These are phyloP conservation scores for Davidsoniella eucalypti DNA, from an alignment of 2,329 filamentous ascomycete genomes.

Conservation along the genomic window DNA sequence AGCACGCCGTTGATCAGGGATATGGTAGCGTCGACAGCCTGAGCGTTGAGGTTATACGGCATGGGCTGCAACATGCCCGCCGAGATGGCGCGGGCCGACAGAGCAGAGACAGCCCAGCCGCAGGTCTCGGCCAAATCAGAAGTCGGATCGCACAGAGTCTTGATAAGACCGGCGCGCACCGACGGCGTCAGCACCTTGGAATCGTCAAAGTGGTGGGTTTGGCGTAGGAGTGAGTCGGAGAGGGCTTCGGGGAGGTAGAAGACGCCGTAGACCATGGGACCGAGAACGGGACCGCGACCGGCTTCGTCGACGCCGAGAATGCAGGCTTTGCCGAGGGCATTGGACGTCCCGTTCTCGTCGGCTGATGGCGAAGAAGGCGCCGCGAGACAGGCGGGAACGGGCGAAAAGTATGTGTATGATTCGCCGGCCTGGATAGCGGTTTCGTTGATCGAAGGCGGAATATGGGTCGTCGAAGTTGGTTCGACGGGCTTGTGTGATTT, in stretches of 20 bases:
- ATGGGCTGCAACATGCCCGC: slow-evolving; percentile 57
- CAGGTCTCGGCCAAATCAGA: slow-evolving; percentile 36
- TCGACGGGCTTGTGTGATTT: not conserved
- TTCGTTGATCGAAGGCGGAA: slow-evolving; percentile 52
- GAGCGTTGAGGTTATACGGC: slow-evolving; percentile 82
- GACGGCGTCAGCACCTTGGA: slow-evolving; percentile 75
- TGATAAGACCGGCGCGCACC: slow-evolving; percentile 58
- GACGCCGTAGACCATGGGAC: slow-evolving; percentile 56
- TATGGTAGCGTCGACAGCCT: slow-evolving; percentile 85
- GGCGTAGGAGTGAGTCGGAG: slow-evolving; percentile 57
- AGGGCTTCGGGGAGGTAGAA: slow-evolving; percentile 60
- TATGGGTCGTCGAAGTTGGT: slow-evolving; percentile 25
- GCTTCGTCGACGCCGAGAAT: slow-evolving; percentile 87
- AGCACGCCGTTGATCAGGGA: slow-evolving; percentile 65
- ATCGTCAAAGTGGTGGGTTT: slow-evolving; percentile 79
- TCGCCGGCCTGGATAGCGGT: slow-evolving; percentile 42
- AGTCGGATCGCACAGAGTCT: slow-evolving; percentile 48
- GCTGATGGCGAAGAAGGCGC: slow-evolving; percentile 19
- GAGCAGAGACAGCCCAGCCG: slow-evolving; percentile 68
- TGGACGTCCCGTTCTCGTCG: slow-evolving; percentile 12
- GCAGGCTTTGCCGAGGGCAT: slow-evolving; percentile 34
- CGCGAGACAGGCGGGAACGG: slow-evolving; percentile 45
- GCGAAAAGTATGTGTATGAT: slow-evolving; percentile 57
- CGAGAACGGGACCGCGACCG: slow-evolving; percentile 83
- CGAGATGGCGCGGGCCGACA: slow-evolving; percentile 72